Percentiles rank a stretch among this genome's conserved stretches.
Evolutionary conservation across 805 yeast species (phyloP).

Genomic region (Saccharomycopsis guyanensis): DNA sequence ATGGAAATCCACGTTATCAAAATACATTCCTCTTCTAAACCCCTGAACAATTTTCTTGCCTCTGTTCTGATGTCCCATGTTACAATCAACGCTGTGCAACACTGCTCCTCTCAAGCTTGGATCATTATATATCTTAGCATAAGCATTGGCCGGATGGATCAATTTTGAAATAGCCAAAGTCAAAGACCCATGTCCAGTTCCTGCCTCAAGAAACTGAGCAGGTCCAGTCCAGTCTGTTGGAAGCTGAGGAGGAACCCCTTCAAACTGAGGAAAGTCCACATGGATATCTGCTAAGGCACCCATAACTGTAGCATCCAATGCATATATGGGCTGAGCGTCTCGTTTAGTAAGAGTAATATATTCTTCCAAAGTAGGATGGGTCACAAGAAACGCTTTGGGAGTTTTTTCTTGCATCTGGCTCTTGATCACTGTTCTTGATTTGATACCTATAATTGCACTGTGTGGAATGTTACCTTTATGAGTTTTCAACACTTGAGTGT

Average conservation of each 20-base stretch:
- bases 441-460: slow-evolving; percentile 32
- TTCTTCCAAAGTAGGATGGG: slow-evolving; percentile 40
- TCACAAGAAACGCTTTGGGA: slow-evolving; percentile 28
- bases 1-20: slow-evolving; percentile 39
- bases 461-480: slow-evolving; percentile 27
- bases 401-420: slow-evolving; percentile 21
- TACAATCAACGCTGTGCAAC: slow-evolving; percentile 39
- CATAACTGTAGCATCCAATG: slow-evolving; percentile 41
- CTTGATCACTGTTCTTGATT: slow-evolving; percentile 30
- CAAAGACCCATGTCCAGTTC: slow-evolving; percentile 49
- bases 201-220: slow-evolving; percentile 41
- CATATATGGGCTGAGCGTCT: slow-evolving; percentile 45
- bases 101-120: slow-evolving; percentile 33
- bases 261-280: slow-evolving; percentile 30
- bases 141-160: slow-evolving; percentile 39
- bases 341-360: slow-evolving; percentile 34
- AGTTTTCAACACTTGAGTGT: slow-evolving; percentile 22
- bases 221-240: slow-evolving; percentile 26
- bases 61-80: slow-evolving; percentile 32
- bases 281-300: slow-evolving; percentile 41
- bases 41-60: slow-evolving; percentile 34
- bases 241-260: background rate
- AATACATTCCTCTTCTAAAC: slow-evolving; percentile 37
- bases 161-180: slow-evolving; percentile 36
- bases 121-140: slow-evolving; percentile 24